Base-by-base conservation (phyloP, 2,329 filamentous ascomycete genomes). In the Chrysosphaeria jannelii region DNA sequence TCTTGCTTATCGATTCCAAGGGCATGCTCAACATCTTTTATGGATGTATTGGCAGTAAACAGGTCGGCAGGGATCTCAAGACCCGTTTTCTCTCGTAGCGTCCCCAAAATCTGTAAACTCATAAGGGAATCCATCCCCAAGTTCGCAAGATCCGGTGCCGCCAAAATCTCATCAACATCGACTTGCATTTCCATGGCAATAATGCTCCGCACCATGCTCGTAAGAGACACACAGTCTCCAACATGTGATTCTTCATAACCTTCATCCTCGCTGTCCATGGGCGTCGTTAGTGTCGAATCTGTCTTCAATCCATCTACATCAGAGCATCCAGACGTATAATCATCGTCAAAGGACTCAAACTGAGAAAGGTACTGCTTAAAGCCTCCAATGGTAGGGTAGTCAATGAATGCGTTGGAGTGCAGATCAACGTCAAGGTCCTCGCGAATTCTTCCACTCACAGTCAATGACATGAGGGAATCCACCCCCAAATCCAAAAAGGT, bases 111-210 rank as follows among this genome's bases (percentile, higher is more conserved):
- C 3, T 52, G 51, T 14, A 63, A 35, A 19, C 50, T 53, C 46
- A 62, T 57, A 12, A 61, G 44, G 2, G 55, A 62, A 35, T 63
- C 57, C 44, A 63, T 57, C 3, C 57, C 57, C 8, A 61, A 41
- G 3, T 53, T 50, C n/a, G 51, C 49, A 25, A 62, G 43, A 30
- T 59, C 51, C 1, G 51, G 49, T 1, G 51, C 51, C 12, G 52
- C 51, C 3, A 53, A 39, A 14, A 62, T 47, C 33, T 72, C 65
- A 14, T 63, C 57, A 8, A 67, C 47, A 13, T 65, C 57, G n/a
- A 72, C 59, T 27, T 63, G 63, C 54, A 72, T 70, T 40, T 74
- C 67, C 18, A 54, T 49, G n/a, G 65, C 59, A 30, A 74, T 62
- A 26, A 65, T 69, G 25, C 57, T 53, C 39, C 67, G 61, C 22